phyloP scores from a whole-genome alignment of 176 grass and related monocot species.

The Melocanna baccifera region DNA sequence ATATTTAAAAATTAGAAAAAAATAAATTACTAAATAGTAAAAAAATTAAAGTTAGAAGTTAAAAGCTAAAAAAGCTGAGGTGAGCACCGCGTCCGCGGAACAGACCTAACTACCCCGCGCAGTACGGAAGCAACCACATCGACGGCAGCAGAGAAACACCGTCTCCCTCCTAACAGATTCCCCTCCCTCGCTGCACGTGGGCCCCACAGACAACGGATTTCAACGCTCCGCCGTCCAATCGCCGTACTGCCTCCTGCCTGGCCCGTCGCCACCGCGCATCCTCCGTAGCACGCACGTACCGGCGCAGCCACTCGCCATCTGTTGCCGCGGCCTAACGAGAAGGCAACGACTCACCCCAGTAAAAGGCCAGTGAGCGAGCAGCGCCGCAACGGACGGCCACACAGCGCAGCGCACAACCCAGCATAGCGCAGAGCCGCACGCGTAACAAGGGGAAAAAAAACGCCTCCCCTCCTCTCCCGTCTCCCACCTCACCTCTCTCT shows the following conservation, averaged over 20 bases:
- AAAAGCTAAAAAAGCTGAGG: too few relatives aligned
- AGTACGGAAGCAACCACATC: too few relatives aligned
- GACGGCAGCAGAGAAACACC: too few relatives aligned
- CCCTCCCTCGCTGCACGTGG: not conserved
- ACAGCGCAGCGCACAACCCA: not conserved
- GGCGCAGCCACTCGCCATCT: not conserved
- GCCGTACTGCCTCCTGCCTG: not conserved
- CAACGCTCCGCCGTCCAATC: not conserved
- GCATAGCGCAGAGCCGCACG: conserved; percentile 22
- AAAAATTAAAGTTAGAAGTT: too few relatives aligned
- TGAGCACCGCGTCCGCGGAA: too few relatives aligned
- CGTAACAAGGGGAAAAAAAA: not conserved
- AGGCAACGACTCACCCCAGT: not conserved
- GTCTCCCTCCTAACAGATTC: too few relatives aligned
- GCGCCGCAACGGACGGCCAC: not conserved
- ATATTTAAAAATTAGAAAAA: too few relatives aligned
- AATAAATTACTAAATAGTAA: too few relatives aligned
- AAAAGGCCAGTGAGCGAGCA: not conserved
- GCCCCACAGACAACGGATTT: not conserved
- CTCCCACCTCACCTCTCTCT: not conserved
- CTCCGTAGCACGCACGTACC: not conserved
- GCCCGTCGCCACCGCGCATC: not conserved
- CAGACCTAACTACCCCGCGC: too few relatives aligned
- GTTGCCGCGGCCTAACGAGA: not conserved
- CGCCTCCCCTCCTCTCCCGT: not conserved